Base-by-base conservation (phyloP, 2,329 filamentous ascomycete species). In the Ascochyta pisi region DNA sequence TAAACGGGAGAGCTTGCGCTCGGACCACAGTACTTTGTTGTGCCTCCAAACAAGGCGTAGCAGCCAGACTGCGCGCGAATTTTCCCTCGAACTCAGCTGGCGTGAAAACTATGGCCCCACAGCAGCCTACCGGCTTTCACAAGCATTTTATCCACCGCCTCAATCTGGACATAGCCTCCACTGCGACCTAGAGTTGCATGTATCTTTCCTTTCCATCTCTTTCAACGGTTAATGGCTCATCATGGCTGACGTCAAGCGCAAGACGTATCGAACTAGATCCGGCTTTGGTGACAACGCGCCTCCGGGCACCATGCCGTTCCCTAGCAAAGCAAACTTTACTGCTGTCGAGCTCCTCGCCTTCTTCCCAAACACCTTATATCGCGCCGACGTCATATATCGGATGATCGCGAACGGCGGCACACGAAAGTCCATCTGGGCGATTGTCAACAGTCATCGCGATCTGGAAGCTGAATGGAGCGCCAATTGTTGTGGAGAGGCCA, bases 341-440 rank as follows among this genome's bases (percentile, higher is more conserved):
- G 63, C 57, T 6, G 61, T 55, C 34, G 69, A 71, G 51, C 55
- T 70, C 13, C 53, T 67, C 2, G 52, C 61, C 2, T 72, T 67
- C 50, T 22, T 71, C 0, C 67, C 69, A 5, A 56, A 67, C 16
- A 61, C 48, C 42, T 40, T 71, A 48, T 60, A 60, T 19, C 63
- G 58, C 19, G 44, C 52, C 9, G 62, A 72, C 19, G 40, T 67
- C 24, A 37, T 71, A n/a, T 62, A 66, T 31, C 62, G 66, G 13
- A 51, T 71, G 38, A 40, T 63, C 16, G 60, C 65, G 1, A 72
- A 72, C 31, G 60, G 60, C 2, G 63, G 37, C 13, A 57, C 57
- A 1, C 45, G 46, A 2, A 48, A 42, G 12, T 23, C 45, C 8
- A 29, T 70, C 22, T 54, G 57, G 12, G 35, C 42, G 3, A 68